phyloP scores from a whole-genome alignment of 768 basidiomycete species.

The Amanita pallidorosea region DNA sequence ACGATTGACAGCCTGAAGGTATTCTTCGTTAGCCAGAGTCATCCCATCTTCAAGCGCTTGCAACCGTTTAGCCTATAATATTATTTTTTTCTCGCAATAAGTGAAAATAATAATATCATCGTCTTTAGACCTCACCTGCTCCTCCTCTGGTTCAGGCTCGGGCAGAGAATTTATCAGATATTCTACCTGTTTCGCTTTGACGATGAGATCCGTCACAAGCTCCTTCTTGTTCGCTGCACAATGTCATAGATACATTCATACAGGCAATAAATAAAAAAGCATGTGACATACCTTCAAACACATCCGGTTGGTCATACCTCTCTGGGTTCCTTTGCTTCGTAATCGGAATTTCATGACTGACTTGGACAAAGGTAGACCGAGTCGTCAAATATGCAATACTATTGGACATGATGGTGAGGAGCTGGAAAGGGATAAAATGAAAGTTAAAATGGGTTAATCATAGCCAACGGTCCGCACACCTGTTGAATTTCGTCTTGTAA shows the following conservation, averaged over 20 bases:
- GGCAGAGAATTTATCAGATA: slow-evolving; percentile 75
- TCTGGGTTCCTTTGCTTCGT: slow-evolving; percentile 70
- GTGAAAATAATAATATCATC: too few relatives aligned
- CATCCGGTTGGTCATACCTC: slow-evolving; percentile 60
- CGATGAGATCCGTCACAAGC: slow-evolving; percentile 71
- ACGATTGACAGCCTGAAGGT: slow-evolving; percentile 56
- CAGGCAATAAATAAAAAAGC: neutral
- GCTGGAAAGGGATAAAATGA: slow-evolving; percentile 28
- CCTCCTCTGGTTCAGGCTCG: slow-evolving; percentile 67
- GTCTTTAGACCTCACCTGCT: slow-evolving; percentile 37
- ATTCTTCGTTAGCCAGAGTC: slow-evolving; percentile 65
- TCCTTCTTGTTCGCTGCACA: slow-evolving; percentile 70
- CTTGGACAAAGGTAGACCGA: slow-evolving; percentile 66
- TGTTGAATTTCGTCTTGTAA: slow-evolving; percentile 92
- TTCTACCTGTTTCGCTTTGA: slow-evolving; percentile 86
- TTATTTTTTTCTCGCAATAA: neutral
- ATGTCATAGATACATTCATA: neutral
- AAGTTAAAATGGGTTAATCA: neutral
- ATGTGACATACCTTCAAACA: slow-evolving; percentile 52
- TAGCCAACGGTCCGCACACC: slow-evolving; percentile 34
- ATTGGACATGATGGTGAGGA: slow-evolving; percentile 82
- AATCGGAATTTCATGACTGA: slow-evolving; percentile 72
- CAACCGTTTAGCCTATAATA: slow-evolving; percentile 50
- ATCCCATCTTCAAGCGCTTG: slow-evolving; percentile 61
- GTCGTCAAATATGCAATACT: slow-evolving; percentile 72